phyloP scores from a whole-genome alignment of 768 basidiomycete species.

The Mrakia gelida region DNA sequence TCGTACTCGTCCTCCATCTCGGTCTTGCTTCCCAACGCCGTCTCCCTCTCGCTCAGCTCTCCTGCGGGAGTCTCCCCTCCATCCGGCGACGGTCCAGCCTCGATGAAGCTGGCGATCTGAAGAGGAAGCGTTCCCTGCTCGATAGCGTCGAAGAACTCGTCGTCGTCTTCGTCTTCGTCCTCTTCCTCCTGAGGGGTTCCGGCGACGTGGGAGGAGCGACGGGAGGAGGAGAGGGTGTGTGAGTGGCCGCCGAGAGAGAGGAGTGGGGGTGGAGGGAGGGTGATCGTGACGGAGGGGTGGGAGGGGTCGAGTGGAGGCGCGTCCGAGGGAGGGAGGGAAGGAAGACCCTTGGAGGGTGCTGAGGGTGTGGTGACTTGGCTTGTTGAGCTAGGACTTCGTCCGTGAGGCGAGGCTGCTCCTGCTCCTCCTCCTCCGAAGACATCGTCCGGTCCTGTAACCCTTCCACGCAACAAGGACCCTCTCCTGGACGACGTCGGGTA shows the following conservation, averaged over 20 bases:
- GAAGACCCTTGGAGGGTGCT: slow-evolving; percentile 26
- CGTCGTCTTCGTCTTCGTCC: slow-evolving; percentile 50
- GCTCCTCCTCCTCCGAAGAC: background rate
- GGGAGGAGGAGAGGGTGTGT: slow-evolving; percentile 1
- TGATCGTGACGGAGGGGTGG: background rate
- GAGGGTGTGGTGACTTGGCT: slow-evolving; percentile 16
- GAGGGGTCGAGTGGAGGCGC: background rate
- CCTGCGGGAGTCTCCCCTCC: slow-evolving; percentile 36
- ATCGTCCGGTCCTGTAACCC: slow-evolving; percentile 25
- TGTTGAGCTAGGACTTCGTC: background rate
- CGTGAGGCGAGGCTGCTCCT: background rate
- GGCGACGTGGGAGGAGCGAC: background rate
- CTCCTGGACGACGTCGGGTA: background rate
- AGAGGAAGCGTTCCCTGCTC: slow-evolving; percentile 75
- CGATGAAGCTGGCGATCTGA: slow-evolving; percentile 61
- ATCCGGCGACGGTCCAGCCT: slow-evolving; percentile 43
- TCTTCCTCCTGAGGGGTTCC: slow-evolving; percentile 31
- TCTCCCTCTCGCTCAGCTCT: slow-evolving; percentile 10
- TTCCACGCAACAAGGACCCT: slow-evolving; percentile 28
- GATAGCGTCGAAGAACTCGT: slow-evolving; percentile 97
- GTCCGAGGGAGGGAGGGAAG: slow-evolving; percentile 19
- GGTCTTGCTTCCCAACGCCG: slow-evolving; percentile 34
- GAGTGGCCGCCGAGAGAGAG: background rate
- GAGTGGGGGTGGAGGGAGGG: background rate
- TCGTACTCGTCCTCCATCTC: slow-evolving; percentile 53